Conservation (phyloP, 2,329 filamentous ascomycete species). For the Verticillium albo-atrum region DNA sequence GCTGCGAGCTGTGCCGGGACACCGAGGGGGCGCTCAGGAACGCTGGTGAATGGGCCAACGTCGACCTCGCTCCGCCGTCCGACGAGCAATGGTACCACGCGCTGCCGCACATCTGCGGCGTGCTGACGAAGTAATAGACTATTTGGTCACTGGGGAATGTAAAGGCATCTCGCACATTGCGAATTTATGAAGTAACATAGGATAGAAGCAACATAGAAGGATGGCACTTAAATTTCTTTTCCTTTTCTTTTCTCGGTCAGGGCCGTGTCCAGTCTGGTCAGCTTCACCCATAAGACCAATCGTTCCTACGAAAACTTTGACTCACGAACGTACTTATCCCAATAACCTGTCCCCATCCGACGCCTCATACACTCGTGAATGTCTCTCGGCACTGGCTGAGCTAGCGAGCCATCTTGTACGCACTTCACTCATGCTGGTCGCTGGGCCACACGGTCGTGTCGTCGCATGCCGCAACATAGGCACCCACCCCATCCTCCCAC, state of each 20-base stretch:
- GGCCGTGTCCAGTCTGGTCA: not conserved
- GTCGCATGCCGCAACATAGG: not conserved
- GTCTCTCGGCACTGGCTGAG: too few species aligned
- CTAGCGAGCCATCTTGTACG: not conserved
- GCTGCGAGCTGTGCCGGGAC: slow-evolving; percentile 45
- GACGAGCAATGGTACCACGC: slow-evolving; percentile 35
- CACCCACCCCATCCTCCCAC: not conserved
- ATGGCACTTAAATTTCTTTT: not conserved
- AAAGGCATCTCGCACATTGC: not conserved
- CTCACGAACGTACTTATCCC: too few species aligned
- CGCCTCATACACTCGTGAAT: too few species aligned
- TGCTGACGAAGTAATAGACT: slow-evolving; percentile 48
- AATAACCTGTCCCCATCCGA: too few species aligned
- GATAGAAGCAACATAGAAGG: too few species aligned
- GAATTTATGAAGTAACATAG: not conserved
- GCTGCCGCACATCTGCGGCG: slow-evolving; percentile 47
- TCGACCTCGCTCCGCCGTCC: slow-evolving; percentile 39
- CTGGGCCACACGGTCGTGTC: not conserved
- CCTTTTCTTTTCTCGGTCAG: not conserved
- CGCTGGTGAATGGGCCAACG: slow-evolving; percentile 44
- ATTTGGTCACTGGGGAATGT: too few species aligned
- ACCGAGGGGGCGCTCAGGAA: slow-evolving; percentile 42
- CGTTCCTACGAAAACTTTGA: too few species aligned
- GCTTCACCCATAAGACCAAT: too few species aligned
- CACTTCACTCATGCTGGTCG: too few species aligned